Evolutionary conservation across 2,329 filamentous ascomycete genomes (phyloP).

Genomic region (Clonostachys solani): DNA sequence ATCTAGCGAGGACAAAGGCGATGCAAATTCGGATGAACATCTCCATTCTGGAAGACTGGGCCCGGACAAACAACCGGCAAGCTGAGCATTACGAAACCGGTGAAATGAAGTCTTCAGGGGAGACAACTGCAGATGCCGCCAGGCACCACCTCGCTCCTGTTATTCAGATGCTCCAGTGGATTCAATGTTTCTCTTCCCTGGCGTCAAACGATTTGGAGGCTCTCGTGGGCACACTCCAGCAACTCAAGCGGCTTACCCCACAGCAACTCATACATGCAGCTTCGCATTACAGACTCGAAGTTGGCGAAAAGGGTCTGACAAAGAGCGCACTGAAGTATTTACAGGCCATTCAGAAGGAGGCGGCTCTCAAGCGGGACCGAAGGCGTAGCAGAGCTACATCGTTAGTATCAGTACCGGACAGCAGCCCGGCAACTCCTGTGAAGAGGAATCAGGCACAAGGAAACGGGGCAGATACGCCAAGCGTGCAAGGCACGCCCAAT

Average conservation of each 20-base stretch:
- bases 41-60: slow-evolving; percentile 93
- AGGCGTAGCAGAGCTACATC: slow-evolving; percentile 42
- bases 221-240: slow-evolving; percentile 81
- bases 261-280: slow-evolving; percentile 89
- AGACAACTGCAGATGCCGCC: slow-evolving; percentile 80
- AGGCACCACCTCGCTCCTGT: slow-evolving; percentile 83
- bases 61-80: slow-evolving; percentile 84
- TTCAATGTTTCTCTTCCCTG: slow-evolving; percentile 95
- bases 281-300: slow-evolving; percentile 89
- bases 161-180: slow-evolving; percentile 92
- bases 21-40: slow-evolving; percentile 99
- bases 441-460: slow-evolving; percentile 31
- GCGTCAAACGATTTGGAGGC: slow-evolving; percentile 82
- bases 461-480: slow-evolving; percentile 36
- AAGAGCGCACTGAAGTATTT: slow-evolving; percentile 89
- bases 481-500: slow-evolving; percentile 29
- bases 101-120: slow-evolving; percentile 78
- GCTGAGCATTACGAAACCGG: slow-evolving; percentile 95
- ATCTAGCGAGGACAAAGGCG: slow-evolving; percentile 91
- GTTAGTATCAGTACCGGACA: slow-evolving; percentile 27
- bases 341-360: slow-evolving; percentile 72
- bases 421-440: slow-evolving; percentile 38
- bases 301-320: slow-evolving; percentile 86
- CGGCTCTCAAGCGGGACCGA: slow-evolving; percentile 53
- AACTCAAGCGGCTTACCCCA: slow-evolving; percentile 78